A percentile compares a stretch with the other conserved stretches of the same genome.
Conservation (phyloP, 345 rosid genomes). For the Salix dunnii region DNA sequence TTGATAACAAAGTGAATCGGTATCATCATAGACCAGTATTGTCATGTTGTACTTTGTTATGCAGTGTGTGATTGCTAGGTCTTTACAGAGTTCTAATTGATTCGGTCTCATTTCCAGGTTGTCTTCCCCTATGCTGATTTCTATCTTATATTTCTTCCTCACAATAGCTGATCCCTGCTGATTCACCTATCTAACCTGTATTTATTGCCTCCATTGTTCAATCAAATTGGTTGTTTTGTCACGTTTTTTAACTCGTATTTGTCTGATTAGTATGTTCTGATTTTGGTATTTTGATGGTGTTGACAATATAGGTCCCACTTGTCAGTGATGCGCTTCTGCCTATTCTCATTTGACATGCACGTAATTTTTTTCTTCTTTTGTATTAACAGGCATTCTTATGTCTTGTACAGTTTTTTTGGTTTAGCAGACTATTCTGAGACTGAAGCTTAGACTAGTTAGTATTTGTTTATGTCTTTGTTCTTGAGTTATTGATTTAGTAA, state of each 20-base stretch:
- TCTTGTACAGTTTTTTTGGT: not conserved
- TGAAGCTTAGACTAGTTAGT: not conserved
- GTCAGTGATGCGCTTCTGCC: not conserved
- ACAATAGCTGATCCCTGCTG: not conserved
- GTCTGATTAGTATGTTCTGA: not conserved
- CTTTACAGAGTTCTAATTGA: conserved; percentile 6
- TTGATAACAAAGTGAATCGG: not conserved
- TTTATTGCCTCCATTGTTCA: not conserved
- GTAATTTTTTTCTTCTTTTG: not conserved
- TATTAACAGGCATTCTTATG: not conserved
- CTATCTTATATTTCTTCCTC: not conserved
- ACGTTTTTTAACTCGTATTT: not conserved
- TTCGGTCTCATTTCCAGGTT: conserved; percentile 5
- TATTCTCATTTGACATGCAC: not conserved
- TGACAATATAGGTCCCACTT: not conserved
- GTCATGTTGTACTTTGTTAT: conserved; percentile 21
- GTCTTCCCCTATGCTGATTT: conserved; percentile 5
- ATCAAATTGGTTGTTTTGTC: not conserved
- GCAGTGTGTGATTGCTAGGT: conserved; percentile 5
- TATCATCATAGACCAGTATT: conserved; percentile 4
- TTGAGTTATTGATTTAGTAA: not conserved
- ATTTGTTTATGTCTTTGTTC: not conserved
- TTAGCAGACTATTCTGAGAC: not conserved
- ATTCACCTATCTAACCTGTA: not conserved
- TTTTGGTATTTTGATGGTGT: not conserved